Evolutionary conservation across 164 flowering plant genomes (phyloP).

Genomic region (Vitis vinifera): DNA sequence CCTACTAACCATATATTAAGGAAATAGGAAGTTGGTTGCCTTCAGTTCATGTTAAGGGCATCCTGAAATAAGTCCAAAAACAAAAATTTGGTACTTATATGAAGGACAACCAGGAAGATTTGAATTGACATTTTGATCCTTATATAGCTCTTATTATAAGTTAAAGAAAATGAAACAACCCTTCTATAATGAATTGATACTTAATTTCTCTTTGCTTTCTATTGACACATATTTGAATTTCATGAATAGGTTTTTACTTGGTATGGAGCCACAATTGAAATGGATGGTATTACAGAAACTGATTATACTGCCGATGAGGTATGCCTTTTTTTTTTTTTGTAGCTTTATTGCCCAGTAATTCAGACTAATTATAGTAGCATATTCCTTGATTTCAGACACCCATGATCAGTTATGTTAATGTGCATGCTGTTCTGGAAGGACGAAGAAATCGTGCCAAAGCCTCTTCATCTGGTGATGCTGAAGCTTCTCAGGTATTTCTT

Average conservation of each 20-base stretch:
- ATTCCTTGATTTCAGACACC: slow-evolving; percentile 63
- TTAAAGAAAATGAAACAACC: no score
- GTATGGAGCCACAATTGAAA: slow-evolving; percentile 93
- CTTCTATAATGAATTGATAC: no score
- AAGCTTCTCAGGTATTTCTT: slow-evolving; percentile 58
- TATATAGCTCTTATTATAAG: no score
- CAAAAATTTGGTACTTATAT: no score
- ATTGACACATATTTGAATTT: neutral
- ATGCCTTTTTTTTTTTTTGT: neutral
- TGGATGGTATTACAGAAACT: slow-evolving; percentile 82
- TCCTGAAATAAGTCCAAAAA: no score
- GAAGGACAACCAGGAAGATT: no score
- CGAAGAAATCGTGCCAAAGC: slow-evolving; percentile 86
- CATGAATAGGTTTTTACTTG: slow-evolving; percentile 76
- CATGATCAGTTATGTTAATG: slow-evolving; percentile 91
- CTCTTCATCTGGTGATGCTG: slow-evolving; percentile 49
- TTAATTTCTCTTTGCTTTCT: neutral
- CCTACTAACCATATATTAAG: no score
- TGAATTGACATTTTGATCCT: no score
- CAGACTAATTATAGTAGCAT: neutral
- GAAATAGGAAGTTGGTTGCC: no score
- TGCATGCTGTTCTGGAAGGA: slow-evolving; percentile 86
- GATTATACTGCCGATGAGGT: slow-evolving; percentile 98
- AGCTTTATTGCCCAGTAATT: neutral
- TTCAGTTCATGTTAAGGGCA: no score